phyloP scores from a whole-genome alignment of 805 yeast species.

The Wickerhamiella brachini region DNA sequence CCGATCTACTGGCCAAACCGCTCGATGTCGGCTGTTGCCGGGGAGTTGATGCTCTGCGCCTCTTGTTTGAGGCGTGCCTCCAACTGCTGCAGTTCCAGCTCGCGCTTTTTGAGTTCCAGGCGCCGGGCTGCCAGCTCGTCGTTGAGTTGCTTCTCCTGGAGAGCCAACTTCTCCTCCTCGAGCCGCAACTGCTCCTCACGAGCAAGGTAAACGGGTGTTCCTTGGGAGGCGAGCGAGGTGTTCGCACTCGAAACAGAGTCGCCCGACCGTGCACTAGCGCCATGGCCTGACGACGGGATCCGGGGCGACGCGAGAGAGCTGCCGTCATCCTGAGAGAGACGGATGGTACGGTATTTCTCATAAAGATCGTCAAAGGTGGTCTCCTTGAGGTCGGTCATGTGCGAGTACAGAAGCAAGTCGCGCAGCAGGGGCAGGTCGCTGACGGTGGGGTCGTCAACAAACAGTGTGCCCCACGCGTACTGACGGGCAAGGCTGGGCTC shows the following conservation, averaged over 20 bases:
- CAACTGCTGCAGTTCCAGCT: slow-evolving; percentile 69
- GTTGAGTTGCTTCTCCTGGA: slow-evolving; percentile 81
- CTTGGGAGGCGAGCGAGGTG: background rate
- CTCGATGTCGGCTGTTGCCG: slow-evolving; percentile 3
- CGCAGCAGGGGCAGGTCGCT: slow-evolving; percentile 73
- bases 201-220: slow-evolving; percentile 34
- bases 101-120: slow-evolving; percentile 71
- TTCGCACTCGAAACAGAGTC: slow-evolving; percentile 13
- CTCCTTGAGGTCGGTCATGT: slow-evolving; percentile 78
- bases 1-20: background rate
- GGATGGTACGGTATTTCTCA: slow-evolving; percentile 82
- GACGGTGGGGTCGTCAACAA: slow-evolving; percentile 55
- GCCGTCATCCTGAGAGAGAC: slow-evolving; percentile 35
- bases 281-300: background rate
- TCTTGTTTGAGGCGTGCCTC: slow-evolving; percentile 55
- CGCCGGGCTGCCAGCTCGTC: slow-evolving; percentile 70
- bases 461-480: slow-evolving; percentile 49
- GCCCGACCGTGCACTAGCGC: slow-evolving; percentile 3
- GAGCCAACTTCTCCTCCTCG: slow-evolving; percentile 78
- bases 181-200: slow-evolving; percentile 82
- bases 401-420: slow-evolving; percentile 68
- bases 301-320: background rate
- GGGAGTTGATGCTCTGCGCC: slow-evolving; percentile 22
- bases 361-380: slow-evolving; percentile 75
- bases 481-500: slow-evolving; percentile 32